phyloP scores from a whole-genome alignment of 139 green algal species.

The Micractinium sp. region DNA sequence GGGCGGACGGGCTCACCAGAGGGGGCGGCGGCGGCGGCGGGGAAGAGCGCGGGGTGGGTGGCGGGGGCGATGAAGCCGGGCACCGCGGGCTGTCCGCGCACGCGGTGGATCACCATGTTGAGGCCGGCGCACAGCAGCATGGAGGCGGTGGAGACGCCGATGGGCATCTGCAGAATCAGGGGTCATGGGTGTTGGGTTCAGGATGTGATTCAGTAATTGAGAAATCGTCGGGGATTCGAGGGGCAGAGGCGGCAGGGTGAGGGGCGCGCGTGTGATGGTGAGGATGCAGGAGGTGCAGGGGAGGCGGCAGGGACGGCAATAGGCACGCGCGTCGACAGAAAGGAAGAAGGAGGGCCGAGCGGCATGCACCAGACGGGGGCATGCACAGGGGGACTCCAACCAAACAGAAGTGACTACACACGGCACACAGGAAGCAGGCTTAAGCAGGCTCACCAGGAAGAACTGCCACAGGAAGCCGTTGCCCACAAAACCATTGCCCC shows the following conservation, averaged over 20 bases:
- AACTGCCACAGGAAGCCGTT: conserved; percentile 49
- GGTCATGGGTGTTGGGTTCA: not conserved
- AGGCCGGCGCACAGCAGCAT: conserved; percentile 30
- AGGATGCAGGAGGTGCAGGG: too few relatives aligned
- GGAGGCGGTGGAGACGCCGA: conserved; percentile 40
- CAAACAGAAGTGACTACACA: not conserved
- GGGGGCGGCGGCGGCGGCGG: not conserved
- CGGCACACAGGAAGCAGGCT: not conserved
- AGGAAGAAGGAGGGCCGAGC: too few relatives aligned
- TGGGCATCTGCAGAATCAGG: conserved; percentile 23
- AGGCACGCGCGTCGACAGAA: too few relatives aligned
- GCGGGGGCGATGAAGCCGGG: conserved; percentile 34
- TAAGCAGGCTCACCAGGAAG: conserved; percentile 31
- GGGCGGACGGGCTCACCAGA: not conserved
- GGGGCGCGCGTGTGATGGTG: too few relatives aligned
- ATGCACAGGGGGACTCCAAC: too few relatives aligned
- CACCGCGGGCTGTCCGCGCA: conserved; percentile 10
- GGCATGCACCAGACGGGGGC: too few relatives aligned
- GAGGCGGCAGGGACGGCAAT: too few relatives aligned
- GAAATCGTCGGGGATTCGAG: too few relatives aligned
- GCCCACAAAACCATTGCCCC: conserved; percentile 11
- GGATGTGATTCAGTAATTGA: not conserved
- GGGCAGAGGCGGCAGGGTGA: not conserved
- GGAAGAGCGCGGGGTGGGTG: conserved; percentile 43
- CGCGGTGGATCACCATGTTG: conserved; percentile 20